Evolutionary conservation across 805 yeast genomes (phyloP).

Genomic region (Saccharomycopsis selenospora): DNA sequence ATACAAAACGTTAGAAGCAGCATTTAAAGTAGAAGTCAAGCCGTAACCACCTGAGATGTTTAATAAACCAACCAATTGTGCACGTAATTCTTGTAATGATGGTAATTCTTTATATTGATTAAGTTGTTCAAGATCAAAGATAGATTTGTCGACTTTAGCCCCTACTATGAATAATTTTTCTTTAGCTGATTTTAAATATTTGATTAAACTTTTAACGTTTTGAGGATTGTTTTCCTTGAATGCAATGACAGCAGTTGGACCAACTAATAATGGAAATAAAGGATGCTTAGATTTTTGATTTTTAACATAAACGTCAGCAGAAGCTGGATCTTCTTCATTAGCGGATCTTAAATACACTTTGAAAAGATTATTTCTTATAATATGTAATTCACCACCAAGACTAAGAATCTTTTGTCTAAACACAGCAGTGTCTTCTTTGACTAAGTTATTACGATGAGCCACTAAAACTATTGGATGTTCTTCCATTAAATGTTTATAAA

Average conservation of each 20-base stretch:
- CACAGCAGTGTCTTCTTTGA: slow-evolving; percentile 57
- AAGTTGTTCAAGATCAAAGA: slow-evolving; percentile 46
- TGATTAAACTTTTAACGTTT: slow-evolving; percentile 53
- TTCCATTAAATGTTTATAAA: slow-evolving; percentile 65
- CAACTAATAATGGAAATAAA: slow-evolving; percentile 58
- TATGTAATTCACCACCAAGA: slow-evolving; percentile 63
- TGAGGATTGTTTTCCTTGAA: slow-evolving; percentile 66
- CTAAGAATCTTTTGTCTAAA: slow-evolving; percentile 55
- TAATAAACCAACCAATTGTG: slow-evolving; percentile 76
- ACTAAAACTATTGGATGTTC: slow-evolving; percentile 64
- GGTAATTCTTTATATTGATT: slow-evolving; percentile 69
- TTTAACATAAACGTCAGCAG: slow-evolving; percentile 39
- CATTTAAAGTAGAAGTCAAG: slow-evolving; percentile 70
- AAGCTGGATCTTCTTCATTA: slow-evolving; percentile 67
- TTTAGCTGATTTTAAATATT: slow-evolving; percentile 50
- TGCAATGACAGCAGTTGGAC: slow-evolving; percentile 79
- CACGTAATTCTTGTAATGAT: slow-evolving; percentile 59
- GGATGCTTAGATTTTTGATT: slow-evolving; percentile 52
- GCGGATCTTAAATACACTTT: slow-evolving; percentile 70
- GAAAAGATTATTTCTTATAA: slow-evolving; percentile 64
- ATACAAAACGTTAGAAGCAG: slow-evolving; percentile 60
- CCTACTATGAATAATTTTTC: slow-evolving; percentile 80
- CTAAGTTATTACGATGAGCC: slow-evolving; percentile 78
- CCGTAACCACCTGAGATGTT: slow-evolving; percentile 88
- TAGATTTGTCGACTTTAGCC: slow-evolving; percentile 64